Evolutionary conservation across 2,329 filamentous ascomycete species (phyloP).

Genomic region (Venturia carpophila): DNA sequence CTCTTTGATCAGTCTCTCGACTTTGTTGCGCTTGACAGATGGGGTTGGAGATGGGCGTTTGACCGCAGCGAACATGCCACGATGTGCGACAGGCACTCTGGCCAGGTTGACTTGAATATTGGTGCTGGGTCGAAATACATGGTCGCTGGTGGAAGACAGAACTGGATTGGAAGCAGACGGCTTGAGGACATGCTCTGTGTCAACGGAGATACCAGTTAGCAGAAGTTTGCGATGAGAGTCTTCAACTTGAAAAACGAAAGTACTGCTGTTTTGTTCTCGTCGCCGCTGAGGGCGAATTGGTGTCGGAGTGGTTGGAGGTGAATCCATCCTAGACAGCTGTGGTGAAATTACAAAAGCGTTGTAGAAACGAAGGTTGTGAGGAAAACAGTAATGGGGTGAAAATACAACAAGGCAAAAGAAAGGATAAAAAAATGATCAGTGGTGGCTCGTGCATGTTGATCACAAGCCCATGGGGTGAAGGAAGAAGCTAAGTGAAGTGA

Average conservation of each 20-base stretch:
- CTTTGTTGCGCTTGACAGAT: constrained; percentile 43
- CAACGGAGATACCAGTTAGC: constrained; percentile 7
- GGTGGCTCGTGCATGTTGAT: constrained; percentile 13
- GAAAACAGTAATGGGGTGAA: background rate
- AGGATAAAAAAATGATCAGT: background rate
- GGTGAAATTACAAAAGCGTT: background rate
- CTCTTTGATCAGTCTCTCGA: constrained; percentile 42
- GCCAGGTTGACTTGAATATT: constrained; percentile 21
- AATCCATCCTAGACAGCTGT: background rate
- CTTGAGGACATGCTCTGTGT: constrained; percentile 34
- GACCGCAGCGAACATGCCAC: constrained; percentile 21
- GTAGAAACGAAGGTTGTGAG: background rate
- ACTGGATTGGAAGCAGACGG: constrained; percentile 30
- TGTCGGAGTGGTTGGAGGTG: background rate
- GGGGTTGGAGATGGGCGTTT: constrained; percentile 42
- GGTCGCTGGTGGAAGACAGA: background rate
- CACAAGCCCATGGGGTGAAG: background rate
- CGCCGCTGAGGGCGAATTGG: background rate
- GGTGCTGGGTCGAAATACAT: constrained; percentile 21
- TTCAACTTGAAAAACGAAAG: background rate
- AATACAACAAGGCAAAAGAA: background rate
- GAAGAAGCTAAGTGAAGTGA: constrained; percentile 13
- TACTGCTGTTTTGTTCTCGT: background rate
- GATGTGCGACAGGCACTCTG: constrained; percentile 20
- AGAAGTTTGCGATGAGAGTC: background rate